Evolutionary conservation across 208 protist genomes (phyloP), one percentile per base, ranked within the genome.

Genomic region (Tritrichomonas foetus): DNA sequence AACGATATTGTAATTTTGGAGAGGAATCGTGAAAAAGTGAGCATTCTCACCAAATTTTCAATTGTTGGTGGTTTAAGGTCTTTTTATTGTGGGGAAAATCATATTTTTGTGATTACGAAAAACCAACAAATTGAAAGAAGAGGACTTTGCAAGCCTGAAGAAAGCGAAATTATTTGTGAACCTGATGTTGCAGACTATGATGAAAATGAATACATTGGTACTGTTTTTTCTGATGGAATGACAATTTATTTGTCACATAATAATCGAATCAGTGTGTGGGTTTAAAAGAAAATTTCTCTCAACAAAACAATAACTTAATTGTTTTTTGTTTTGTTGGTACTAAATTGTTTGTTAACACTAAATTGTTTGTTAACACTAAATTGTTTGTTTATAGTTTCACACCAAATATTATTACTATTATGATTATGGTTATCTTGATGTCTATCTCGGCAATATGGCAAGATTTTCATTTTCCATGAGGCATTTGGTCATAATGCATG

Each of bases 181-280:
- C 5, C 44, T 33, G 36, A 53, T 53, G 44, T n/a, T 33, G 36
- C 74, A 25, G 74, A 84, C 33, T 84, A 47, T 44, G 36, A 84
- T 20, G 74, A 49, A 53, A 44, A 84, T 25, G 74, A 84, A 53
- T 53, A 53, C 53, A 53, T 84, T 47, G 36, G 74, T 9, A 14
- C 14, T 13, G 53, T 84, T 13, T 25, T 53, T 53, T 3, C 5
- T 47, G 11, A 53, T 53, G 44, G 53, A 13, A 53, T 9, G 20
- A 8, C 49, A 84, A 84, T 84, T 22, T 84, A 84, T 53, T 84
- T 84, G 20, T 22, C 74, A n/a, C 74, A 84, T 84, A 44, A 44
- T n/a, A 53, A 84, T 53, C 3, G 44, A 53, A 53, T 84, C 22
- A 53, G 41, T n/a, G 20, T 22, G 22, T 84, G 44, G 36, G 47